phyloP scores from a whole-genome alignment of 805 yeast genomes.

The Naumovozyma castellii region DNA sequence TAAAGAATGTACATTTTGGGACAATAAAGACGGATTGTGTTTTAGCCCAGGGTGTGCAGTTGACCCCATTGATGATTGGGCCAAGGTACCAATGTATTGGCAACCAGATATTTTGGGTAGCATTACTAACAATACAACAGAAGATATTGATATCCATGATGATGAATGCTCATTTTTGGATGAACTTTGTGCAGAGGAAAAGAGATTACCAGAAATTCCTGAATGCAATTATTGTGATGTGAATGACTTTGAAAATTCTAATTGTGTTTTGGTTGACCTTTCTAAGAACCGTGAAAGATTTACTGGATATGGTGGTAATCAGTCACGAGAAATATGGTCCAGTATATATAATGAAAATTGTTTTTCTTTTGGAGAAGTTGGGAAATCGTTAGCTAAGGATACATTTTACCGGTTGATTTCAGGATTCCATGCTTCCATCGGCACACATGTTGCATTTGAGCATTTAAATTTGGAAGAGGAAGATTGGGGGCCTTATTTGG shows the following conservation, averaged over 20 bases:
- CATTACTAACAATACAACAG: slow-evolving; percentile 22
- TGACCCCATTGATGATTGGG: slow-evolving; percentile 68
- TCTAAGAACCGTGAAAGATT: slow-evolving; percentile 86
- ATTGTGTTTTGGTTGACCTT: slow-evolving; percentile 74
- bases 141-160: slow-evolving; percentile 22
- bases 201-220: slow-evolving; percentile 15
- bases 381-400: slow-evolving; percentile 71
- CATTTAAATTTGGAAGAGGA: slow-evolving; percentile 59
- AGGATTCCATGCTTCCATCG: slow-evolving; percentile 91
- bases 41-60: slow-evolving; percentile 83
- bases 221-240: slow-evolving; percentile 61
- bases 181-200: slow-evolving; percentile 28
- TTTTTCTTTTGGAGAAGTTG: slow-evolving; percentile 39
- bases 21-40: slow-evolving; percentile 65
- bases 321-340: slow-evolving; percentile 83
- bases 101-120: slow-evolving; percentile 53
- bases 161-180: slow-evolving; percentile 30
- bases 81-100: slow-evolving; percentile 59
- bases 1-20: slow-evolving; percentile 77
- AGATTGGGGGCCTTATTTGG: slow-evolving; percentile 72
- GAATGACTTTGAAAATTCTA: slow-evolving; percentile 46
- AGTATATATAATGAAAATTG: slow-evolving; percentile 88
- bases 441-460: slow-evolving; percentile 82
- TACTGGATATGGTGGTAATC: slow-evolving; percentile 90
- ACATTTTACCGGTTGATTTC: slow-evolving; percentile 75